Percentiles rank a stretch among this genome's conserved stretches.
Evolutionary conservation across 1,284 basidiomycete genomes (phyloP).

Genomic region (Somion occarium): DNA sequence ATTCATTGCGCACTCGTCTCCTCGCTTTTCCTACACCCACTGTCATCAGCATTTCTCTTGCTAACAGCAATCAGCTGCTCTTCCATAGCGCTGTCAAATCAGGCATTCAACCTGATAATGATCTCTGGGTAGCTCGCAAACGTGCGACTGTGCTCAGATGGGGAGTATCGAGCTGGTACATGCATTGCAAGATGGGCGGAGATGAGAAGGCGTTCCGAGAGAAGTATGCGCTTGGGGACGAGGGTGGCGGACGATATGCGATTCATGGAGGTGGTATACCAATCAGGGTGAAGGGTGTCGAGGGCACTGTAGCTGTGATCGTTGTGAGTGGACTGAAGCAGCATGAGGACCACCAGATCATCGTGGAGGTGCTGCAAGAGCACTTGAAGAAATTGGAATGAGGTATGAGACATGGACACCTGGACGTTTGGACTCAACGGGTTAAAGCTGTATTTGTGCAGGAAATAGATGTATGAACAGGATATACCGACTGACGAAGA

Average conservation of each 20-base stretch:
- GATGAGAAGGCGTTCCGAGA: slow-evolving; percentile 18
- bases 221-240: slow-evolving; percentile 23
- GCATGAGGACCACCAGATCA: slow-evolving; percentile 30
- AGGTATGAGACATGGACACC: no score
- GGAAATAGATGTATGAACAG: no score
- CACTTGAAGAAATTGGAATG: no score
- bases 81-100: slow-evolving; percentile 16
- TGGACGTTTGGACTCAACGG: no score
- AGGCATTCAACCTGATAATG: slow-evolving; percentile 30
- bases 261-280: slow-evolving; percentile 33
- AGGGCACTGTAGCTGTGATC: slow-evolving; percentile 31
- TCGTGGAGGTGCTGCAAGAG: slow-evolving; percentile 28
- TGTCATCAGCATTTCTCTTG: neutral
- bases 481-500: no score
- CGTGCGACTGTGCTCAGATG: slow-evolving; percentile 31
- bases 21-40: neutral
- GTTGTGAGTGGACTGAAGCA: slow-evolving; percentile 29
- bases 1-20: neutral
- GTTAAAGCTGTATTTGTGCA: no score
- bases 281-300: slow-evolving; percentile 28
- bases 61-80: neutral
- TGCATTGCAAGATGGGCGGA: slow-evolving; percentile 22
- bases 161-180: slow-evolving; percentile 23
- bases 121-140: slow-evolving; percentile 32
- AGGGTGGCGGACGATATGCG: slow-evolving; percentile 24